phyloP scores from a whole-genome alignment of 164 flowering plant species.

The Vitis vinifera region DNA sequence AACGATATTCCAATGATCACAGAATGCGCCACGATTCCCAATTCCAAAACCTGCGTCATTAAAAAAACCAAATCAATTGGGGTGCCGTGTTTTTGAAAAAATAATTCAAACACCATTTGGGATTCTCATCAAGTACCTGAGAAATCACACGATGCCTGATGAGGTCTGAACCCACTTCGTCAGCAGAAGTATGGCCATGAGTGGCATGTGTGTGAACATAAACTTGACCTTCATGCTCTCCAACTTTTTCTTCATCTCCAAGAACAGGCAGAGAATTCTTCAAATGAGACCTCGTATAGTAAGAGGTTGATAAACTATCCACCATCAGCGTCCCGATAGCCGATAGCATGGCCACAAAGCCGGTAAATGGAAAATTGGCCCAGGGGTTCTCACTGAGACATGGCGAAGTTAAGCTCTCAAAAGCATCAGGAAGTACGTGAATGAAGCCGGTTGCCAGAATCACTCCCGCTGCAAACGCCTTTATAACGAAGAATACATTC shows the following conservation, averaged over 20 bases:
- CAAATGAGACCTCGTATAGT: conserved; percentile 5
- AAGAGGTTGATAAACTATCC: conserved; percentile 25
- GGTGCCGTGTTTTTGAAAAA: no score
- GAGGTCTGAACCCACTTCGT: conserved; percentile 6
- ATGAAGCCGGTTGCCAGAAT: conserved; percentile 43
- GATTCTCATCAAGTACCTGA: conserved; percentile 19
- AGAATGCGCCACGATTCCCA: conserved; percentile 33
- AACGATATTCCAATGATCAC: conserved; percentile 34
- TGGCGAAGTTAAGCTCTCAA: conserved; percentile 27
- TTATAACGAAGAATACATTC: conserved; percentile 28
- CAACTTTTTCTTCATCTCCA: conserved; percentile 15
- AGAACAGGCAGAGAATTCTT: conserved; percentile 10
- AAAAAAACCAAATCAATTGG: no score
- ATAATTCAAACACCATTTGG: not conserved
- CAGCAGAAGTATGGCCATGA: conserved; percentile 23
- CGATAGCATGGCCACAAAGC: conserved; percentile 43
- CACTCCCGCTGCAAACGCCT: conserved; percentile 49
- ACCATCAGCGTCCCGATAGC: conserved; percentile 35
- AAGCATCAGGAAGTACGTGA: conserved; percentile 45
- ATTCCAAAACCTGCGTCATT: conserved; percentile 24
- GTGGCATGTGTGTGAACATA: conserved; percentile 32
- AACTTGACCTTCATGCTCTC: conserved; percentile 20
- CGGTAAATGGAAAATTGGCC: conserved; percentile 44
- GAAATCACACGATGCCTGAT: conserved; percentile 29
- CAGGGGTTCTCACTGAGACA: conserved; percentile 32